Conservation (phyloP, 2,329 filamentous ascomycete species). For the Arthrobotrys sphaeroides region DNA sequence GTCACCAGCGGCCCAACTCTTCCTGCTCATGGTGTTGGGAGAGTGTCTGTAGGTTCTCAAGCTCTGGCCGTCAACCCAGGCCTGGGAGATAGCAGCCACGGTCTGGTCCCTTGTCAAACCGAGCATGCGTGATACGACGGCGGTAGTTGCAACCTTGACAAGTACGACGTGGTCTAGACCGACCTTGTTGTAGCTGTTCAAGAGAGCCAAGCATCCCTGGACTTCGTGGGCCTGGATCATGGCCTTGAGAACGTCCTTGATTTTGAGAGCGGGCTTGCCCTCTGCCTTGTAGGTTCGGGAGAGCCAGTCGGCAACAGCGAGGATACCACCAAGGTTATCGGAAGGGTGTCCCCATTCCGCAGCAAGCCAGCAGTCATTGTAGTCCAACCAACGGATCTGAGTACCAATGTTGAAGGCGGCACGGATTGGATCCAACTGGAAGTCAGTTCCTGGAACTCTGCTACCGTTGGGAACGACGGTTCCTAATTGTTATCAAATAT, state of each 20-base stretch:
- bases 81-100: slow-evolving; percentile 93
- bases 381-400: slow-evolving; percentile 99
- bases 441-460: slow-evolving; percentile 88
- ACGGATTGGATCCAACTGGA: slow-evolving; percentile 93
- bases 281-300: slow-evolving; percentile 85
- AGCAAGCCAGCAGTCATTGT: slow-evolving; percentile 99
- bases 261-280: slow-evolving; percentile 77
- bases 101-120: slow-evolving; percentile 90
- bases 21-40: slow-evolving; percentile 99
- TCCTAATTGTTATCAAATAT: slow-evolving; percentile 60
- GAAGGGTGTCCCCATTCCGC: slow-evolving; percentile 99
- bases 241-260: slow-evolving; percentile 88
- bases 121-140: slow-evolving; percentile 94
- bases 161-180: slow-evolving; percentile 96
- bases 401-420: slow-evolving; percentile 98
- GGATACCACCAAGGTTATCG: slow-evolving; percentile 96
- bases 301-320: slow-evolving; percentile 94
- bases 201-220: slow-evolving; percentile 92
- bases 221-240: slow-evolving; percentile 99
- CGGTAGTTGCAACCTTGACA: slow-evolving; percentile 95
- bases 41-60: slow-evolving; percentile 96
- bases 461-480: slow-evolving; percentile 91
- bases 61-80: slow-evolving; percentile 95
- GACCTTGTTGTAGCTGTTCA: slow-evolving; percentile 99
- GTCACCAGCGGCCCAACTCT: slow-evolving; percentile 98